Evolutionary conservation across 2,329 filamentous ascomycete species (phyloP), one percentile per base, ranked within the genome.

Genomic region (Penicillium paneum): DNA sequence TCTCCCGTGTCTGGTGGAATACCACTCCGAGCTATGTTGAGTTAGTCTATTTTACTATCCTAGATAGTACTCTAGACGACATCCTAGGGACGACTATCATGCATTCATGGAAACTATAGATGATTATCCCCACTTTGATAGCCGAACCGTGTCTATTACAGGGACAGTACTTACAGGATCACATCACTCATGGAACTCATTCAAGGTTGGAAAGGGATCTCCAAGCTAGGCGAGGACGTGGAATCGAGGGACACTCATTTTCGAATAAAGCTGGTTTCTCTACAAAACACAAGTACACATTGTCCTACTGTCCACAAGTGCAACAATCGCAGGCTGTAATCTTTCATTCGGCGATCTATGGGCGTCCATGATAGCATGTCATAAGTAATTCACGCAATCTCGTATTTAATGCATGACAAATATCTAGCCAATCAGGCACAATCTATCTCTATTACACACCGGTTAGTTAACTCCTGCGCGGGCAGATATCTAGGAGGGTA

Each of bases 321-420:
- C n/a, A 38, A 50, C 46, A 24, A 29, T 42, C 15, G 7, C 28
- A 49, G 44, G 24, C 38, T 28, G 42, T 24, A 45, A 45, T n/a
- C 29, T 41, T 46, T 46, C 41, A 55, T 55, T 55, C 52, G 24
- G 15, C 11, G 46, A 49, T 54, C 52, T 55, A 55, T 54, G 40
- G 40, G 40, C 39, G 43, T 54, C 35, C 47, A 46, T 52, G 31
- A 52, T 52, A 26, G 41, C 52, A 32, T 41, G 46, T 43, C 26
- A 43, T 54, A 31, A 32, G 13, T 10, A n/a, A 19, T 26, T 5
- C 42, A 28, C 19, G 28, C 36, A 34, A 8, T 21, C 31, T 36
- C 45, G 3, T 28, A 38, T 31, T 49, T 19, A 49, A 24, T 7
- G 28, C 38, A 26, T 41, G 31, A 35, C 24, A 17, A 29, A 31